These are phyloP conservation scores for Neckera pumila DNA, from an alignment of 225 moss, liverwort and hornwort species.

Conservation along the genomic window DNA sequence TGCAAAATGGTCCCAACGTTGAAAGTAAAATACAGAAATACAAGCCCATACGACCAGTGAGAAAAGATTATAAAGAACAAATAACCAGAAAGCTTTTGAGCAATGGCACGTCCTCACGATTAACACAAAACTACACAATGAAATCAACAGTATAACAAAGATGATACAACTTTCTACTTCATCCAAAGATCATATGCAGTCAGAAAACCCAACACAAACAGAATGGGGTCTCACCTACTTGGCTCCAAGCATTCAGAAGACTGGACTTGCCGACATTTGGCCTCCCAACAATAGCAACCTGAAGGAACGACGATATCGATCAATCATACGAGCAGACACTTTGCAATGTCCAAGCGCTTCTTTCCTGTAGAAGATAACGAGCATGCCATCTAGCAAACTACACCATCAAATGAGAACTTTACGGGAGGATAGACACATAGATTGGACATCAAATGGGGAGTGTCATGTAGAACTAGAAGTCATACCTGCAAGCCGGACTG, in stretches of 20 bases:
- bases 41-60: background rate
- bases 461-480: background rate
- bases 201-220: background rate
- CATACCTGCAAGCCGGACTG: conserved; percentile 72
- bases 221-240: conserved; percentile 80
- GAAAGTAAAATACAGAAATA: background rate
- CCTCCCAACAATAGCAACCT: conserved; percentile 90
- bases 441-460: background rate
- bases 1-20: conserved; percentile 10
- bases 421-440: background rate
- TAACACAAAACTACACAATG: background rate
- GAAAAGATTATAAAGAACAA: background rate
- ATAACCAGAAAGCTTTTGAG: background rate
- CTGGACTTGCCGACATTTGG: conserved; percentile 96
- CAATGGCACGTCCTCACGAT: background rate
- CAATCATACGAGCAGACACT: background rate
- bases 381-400: background rate
- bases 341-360: background rate
- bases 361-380: background rate
- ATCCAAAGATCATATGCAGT: background rate
- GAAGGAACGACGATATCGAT: background rate
- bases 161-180: background rate
- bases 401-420: background rate
- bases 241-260: conserved; percentile 94
- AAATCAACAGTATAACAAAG: background rate